These are phyloP conservation scores for Blastobotrys petasosporus DNA, from an alignment of 1,139 yeast species.

Conservation along the genomic window DNA sequence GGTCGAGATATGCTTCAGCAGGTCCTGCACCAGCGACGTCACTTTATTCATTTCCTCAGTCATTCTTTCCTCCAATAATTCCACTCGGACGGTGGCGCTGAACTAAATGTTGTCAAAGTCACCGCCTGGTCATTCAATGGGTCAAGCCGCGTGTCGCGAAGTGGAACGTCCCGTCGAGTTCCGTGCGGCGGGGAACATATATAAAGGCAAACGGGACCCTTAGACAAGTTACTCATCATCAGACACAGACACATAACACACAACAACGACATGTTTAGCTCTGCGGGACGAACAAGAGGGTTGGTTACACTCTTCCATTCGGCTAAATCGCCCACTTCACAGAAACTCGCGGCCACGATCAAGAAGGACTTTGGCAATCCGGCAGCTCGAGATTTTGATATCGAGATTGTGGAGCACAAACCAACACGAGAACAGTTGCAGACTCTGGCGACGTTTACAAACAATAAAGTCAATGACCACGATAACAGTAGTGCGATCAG, in stretches of 20 bases:
- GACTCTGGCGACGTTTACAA: slow-evolving; percentile 18
- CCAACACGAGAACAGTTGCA: slow-evolving; percentile 32
- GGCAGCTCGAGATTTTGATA: slow-evolving; percentile 26
- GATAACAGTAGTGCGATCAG: slow-evolving; percentile 17
- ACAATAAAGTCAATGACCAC: slow-evolving; percentile 7
- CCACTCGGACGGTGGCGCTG: too few species aligned
- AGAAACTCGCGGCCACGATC: slow-evolving; percentile 20
- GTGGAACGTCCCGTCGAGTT: background rate
- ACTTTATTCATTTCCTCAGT: slow-evolving; percentile 9
- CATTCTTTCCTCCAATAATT: too few species aligned
- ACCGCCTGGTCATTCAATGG: too few species aligned
- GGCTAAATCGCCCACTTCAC: slow-evolving; percentile 23
- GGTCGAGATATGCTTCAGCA: slow-evolving; percentile 15
- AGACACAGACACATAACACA: background rate
- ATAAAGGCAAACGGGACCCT: background rate
- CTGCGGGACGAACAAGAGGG: slow-evolving; percentile 26
- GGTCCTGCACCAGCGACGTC: slow-evolving; percentile 19
- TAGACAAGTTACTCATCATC: background rate
- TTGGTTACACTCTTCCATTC: slow-evolving; percentile 28
- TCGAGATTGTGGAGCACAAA: slow-evolving; percentile 29
- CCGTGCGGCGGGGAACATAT: background rate
- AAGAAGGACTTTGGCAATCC: slow-evolving; percentile 22
- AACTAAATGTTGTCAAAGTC: too few species aligned
- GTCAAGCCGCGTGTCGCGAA: slow-evolving; percentile 1
- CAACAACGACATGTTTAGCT: slow-evolving; percentile 21